phyloP scores from a whole-genome alignment of 75 land plant genomes.

The Gnetum montanum region DNA sequence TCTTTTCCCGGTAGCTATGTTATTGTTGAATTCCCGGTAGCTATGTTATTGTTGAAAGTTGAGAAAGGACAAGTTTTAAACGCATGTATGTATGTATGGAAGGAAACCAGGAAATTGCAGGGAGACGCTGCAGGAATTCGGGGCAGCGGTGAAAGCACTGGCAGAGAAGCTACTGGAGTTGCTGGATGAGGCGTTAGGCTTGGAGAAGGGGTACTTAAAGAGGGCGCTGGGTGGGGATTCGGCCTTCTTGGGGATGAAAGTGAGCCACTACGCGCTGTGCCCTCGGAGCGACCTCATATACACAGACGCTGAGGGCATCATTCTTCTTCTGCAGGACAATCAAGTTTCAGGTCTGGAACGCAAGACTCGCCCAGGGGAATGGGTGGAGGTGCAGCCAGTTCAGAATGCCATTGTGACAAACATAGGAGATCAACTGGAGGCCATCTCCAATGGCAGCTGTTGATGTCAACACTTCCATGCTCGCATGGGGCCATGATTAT shows the following conservation, averaged over 20 bases:
- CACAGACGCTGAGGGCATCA: constrained; percentile 79
- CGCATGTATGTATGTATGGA: too few species aligned
- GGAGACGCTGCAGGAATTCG: constrained; percentile 51
- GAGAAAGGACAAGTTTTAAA: too few species aligned
- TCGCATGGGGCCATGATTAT: too few species aligned
- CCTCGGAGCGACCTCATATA: constrained; percentile 46
- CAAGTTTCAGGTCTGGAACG: constrained; percentile 52
- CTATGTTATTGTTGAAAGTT: too few species aligned
- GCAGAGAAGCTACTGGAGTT: constrained; percentile 44
- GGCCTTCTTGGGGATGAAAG: constrained; percentile 60
- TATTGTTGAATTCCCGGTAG: too few species aligned
- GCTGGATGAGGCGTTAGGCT: constrained; percentile 43
- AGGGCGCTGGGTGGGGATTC: constrained; percentile 28
- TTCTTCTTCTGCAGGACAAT: constrained; percentile 66
- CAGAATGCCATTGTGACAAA: constrained; percentile 55
- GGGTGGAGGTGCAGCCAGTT: constrained; percentile 64
- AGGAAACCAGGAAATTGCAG: too few species aligned
- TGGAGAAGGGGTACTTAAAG: constrained; percentile 46
- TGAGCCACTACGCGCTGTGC: constrained; percentile 73
- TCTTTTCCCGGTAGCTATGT: too few species aligned
- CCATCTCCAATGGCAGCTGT: constrained; percentile 45
- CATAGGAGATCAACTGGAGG: constrained; percentile 73
- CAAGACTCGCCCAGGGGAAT: constrained; percentile 42
- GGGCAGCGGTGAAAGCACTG: constrained; percentile 36
- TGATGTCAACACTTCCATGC: too few species aligned